Evolutionary conservation across 495 filamentous ascomycete species (phyloP).

Genomic region (Aspergillus homomorphus): DNA sequence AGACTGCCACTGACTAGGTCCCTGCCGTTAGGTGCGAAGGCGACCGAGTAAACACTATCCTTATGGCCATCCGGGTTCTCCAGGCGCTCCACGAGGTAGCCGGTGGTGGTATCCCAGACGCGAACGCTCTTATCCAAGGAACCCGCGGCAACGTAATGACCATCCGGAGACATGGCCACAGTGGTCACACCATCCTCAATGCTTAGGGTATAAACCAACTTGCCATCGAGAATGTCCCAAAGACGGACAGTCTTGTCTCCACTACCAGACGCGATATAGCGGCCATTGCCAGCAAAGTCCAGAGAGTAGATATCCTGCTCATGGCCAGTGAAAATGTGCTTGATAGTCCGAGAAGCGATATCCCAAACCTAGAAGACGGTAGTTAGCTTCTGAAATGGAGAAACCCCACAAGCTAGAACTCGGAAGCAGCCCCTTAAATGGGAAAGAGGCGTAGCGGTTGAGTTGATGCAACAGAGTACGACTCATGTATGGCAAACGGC

Average conservation of each 20-base stretch:
- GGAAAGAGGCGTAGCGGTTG: not conserved
- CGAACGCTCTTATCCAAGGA: slow-evolving; percentile 88
- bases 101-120: slow-evolving; percentile 80
- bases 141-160: slow-evolving; percentile 80
- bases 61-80: slow-evolving; percentile 86
- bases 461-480: not conserved
- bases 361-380: slow-evolving; percentile 75
- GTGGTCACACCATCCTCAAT: slow-evolving; percentile 92
- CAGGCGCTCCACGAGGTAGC: slow-evolving; percentile 78
- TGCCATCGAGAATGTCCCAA: slow-evolving; percentile 78
- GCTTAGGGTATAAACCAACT: slow-evolving; percentile 69
- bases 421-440: not conserved
- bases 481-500: not conserved
- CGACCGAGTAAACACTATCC: slow-evolving; percentile 89
- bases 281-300: slow-evolving; percentile 82
- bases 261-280: slow-evolving; percentile 83
- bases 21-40: slow-evolving; percentile 83
- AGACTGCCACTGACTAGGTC: slow-evolving; percentile 86
- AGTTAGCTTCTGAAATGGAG: slow-evolving; percentile 4
- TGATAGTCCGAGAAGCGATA: slow-evolving; percentile 69
- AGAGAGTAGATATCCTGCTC: slow-evolving; percentile 95
- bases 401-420: not conserved
- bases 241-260: slow-evolving; percentile 85
- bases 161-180: slow-evolving; percentile 86
- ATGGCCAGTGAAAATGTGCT: slow-evolving; percentile 78